Conservation (phyloP, 2,329 filamentous ascomycete species). For the Trichoderma brevicompactum region DNA sequence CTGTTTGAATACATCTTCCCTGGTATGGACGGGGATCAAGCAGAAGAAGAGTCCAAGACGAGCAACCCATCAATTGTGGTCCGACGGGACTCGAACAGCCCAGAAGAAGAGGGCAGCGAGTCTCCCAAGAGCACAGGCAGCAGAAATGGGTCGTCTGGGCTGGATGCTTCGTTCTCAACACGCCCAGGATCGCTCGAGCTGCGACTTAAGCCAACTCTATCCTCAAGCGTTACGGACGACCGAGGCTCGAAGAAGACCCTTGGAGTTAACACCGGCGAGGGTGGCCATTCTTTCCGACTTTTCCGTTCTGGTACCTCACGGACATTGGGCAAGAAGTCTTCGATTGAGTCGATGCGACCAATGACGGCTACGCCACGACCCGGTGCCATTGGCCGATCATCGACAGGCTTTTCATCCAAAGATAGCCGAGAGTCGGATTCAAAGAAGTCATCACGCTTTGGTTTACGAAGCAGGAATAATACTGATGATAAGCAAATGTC, state of each 20-base stretch:
- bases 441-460: constrained; percentile 60
- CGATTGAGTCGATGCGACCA: constrained; percentile 59
- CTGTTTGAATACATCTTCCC: constrained; percentile 98
- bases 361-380: constrained; percentile 45
- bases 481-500: constrained; percentile 65
- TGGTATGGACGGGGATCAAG: constrained; percentile 66
- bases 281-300: constrained; percentile 55
- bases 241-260: constrained; percentile 49
- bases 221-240: constrained; percentile 52
- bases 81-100: constrained; percentile 44
- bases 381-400: constrained; percentile 49
- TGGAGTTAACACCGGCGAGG: constrained; percentile 55
- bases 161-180: constrained; percentile 57
- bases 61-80: constrained; percentile 66
- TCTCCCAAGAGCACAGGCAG: constrained; percentile 46
- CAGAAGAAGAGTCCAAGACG: constrained; percentile 53
- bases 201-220: constrained; percentile 81
- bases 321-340: constrained; percentile 56
- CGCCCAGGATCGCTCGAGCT: constrained; percentile 78
- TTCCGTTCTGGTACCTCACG: constrained; percentile 54
- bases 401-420: constrained; percentile 52
- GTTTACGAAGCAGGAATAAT: constrained; percentile 55
- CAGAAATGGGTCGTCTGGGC: constrained; percentile 43
- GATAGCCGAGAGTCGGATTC: constrained; percentile 47
- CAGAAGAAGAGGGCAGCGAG: constrained; percentile 57